Evolutionary conservation across 1,139 yeast species (phyloP), one percentile per base, ranked within the genome.

Genomic region (Yamadazyma conglobata): DNA sequence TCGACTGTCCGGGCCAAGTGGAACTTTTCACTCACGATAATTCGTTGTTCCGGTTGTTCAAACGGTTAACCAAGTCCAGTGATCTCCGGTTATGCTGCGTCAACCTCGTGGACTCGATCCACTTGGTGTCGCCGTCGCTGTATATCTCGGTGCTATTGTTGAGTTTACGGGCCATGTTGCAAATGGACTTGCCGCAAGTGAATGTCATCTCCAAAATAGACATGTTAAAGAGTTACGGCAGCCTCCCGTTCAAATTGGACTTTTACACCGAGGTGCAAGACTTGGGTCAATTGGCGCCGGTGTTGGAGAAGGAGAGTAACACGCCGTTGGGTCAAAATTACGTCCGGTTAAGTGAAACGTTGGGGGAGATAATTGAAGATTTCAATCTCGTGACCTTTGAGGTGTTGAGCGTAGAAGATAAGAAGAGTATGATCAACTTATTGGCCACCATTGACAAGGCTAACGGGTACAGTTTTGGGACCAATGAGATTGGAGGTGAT

Each of bases 251-350:
- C 52, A 70, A 74, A 31, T 63, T 93, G 32, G 94, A 89, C 38
- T 93, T 71, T 49, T 93, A 91, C 53, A 87, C 96, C 0, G 95
- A 91, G 38, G 97, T 84, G 0, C 95, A 89, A 50, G 95, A 91
- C 42, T 60, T 93, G 32, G 64, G 69, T 10, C 77, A 77, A 46
- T 58, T 93, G 31, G 63, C 73, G 10, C 95, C 96, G 1, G 65
- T 65, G 37, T 59, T 91, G 21, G 81, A 80, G 44, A 69, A 77
- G 35, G 97, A 89, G 50, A 27, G 32, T 4, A 77, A 66, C 32
- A 64, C 80, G 2, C 64, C 73, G 7, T 55, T 81, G 33, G 86
- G 86, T 2, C 67, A 73, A 37, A 70, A 70, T 36, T 86, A 80
- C 46, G 78, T 83, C 11, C 71, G 69, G 38, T 66, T 93, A 20